A percentile compares a stretch with the other conserved stretches of the same genome.
Evolutionary conservation across 2,329 filamentous ascomycete genomes (phyloP).

Genomic region (Aspergillus pseudoglaucus): DNA sequence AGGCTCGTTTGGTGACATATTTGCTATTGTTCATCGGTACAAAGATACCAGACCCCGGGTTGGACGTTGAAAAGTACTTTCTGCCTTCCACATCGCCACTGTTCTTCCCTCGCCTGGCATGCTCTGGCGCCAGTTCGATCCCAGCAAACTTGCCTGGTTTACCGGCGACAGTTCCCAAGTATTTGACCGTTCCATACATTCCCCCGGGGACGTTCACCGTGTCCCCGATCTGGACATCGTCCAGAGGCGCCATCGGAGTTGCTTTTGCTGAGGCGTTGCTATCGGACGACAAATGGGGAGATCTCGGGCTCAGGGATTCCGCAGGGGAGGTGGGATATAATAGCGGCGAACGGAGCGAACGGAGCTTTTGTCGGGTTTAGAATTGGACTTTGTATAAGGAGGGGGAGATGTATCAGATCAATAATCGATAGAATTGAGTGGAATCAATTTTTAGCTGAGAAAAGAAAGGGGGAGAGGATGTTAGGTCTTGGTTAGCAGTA

Average conservation of each 20-base stretch:
- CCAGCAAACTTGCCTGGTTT: conserved; percentile 90
- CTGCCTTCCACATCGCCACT: conserved; percentile 87
- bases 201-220: conserved; percentile 84
- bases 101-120: conserved; percentile 82
- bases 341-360: too few relatives aligned
- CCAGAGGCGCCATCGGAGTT: conserved; percentile 29
- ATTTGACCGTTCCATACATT: conserved; percentile 86
- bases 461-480: neutral
- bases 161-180: conserved; percentile 76
- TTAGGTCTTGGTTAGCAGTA: neutral
- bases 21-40: conserved; percentile 74
- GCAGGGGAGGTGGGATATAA: neutral
- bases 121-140: conserved; percentile 78
- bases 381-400: neutral
- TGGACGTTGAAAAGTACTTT: conserved; percentile 72
- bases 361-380: too few relatives aligned
- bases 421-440: neutral
- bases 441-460: neutral
- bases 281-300: conserved; percentile 1
- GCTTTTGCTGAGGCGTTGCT: neutral
- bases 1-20: conserved; percentile 51
- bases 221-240: conserved; percentile 68
- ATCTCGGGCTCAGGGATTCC: neutral
- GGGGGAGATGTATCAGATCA: neutral
- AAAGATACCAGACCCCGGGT: conserved; percentile 85